Evolutionary conservation across 169 alveolate species (phyloP), one percentile per base, ranked within the genome.

Genomic region (Cryptosporidium sp.): DNA sequence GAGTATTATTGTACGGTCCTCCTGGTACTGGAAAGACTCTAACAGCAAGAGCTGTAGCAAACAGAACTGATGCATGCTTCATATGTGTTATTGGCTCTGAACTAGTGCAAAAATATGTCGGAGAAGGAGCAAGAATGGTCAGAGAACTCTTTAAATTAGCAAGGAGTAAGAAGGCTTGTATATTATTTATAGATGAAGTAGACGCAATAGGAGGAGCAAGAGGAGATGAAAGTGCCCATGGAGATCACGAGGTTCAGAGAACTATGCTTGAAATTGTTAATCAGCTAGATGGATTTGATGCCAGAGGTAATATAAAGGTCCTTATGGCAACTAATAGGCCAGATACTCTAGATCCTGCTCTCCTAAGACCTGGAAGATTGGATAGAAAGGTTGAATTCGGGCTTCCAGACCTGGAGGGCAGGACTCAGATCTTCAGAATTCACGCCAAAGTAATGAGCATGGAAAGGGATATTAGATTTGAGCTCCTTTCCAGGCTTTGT

Each of bases 221-320:
- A 85, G 92, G 93, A 48, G 97, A 93, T n/a, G 96, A 92, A 33
- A 70, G 93, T 23, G 98, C 96, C 41, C 98, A 96, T 85, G 99
- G 99, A 37, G 99, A 98, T 86, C 97, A 96, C 92, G 99, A 98
- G 91, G 99, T 98, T 39, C 98, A 98, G 84, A 94, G 99, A 86
- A 98, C 99, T 14, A 98, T 98, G 99, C 95, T 98, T 85, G 99
- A 99, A 93, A 97, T 99, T 21, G 99, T 99, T 18, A 98, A 98
- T 85, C 99, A 99, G 92, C 94, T 99, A 37, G 99, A 99, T 91
- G 99, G 99, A 43, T 99, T 99, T 91, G 99, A 99, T 52, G 96
- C 99, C 8, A 94, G 99, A 92, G 99, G 99, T 12, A 97, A 98
- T 92, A 96, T 97, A 59, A 98, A 98, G 93, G 99, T 98, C 8